Evolutionary conservation across 2,329 filamentous ascomycete genomes (phyloP).

Genomic region (Tetracladium maxilliforme): DNA sequence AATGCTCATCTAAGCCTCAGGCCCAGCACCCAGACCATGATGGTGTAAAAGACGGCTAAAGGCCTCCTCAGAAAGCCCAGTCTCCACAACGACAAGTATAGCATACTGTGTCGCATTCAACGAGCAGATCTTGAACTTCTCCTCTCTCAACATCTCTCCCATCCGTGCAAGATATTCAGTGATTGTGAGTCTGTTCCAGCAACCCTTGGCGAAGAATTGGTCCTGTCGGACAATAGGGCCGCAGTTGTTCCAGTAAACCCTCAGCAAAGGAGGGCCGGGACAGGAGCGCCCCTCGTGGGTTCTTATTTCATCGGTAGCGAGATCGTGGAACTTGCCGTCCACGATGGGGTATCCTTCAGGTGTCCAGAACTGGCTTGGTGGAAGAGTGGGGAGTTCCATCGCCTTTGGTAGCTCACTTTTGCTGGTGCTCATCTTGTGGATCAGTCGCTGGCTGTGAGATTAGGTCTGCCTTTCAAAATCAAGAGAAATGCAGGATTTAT

Average conservation of each 20-base stretch:
- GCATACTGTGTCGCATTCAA: constrained; percentile 1
- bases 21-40: too few relatives aligned
- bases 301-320: not conserved
- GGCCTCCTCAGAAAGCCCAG: constrained; percentile 1
- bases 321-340: constrained; percentile 1
- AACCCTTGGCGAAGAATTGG: constrained; percentile 1
- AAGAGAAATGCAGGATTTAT: too few relatives aligned
- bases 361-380: constrained; percentile 1
- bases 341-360: constrained; percentile 1
- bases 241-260: constrained; percentile 1
- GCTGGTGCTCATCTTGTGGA: too few relatives aligned
- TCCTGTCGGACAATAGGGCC: constrained; percentile 1
- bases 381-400: too few relatives aligned
- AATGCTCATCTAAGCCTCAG: too few relatives aligned
- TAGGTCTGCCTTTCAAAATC: too few relatives aligned
- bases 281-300: not conserved
- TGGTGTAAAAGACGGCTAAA: constrained; percentile 1
- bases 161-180: constrained; percentile 1
- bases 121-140: constrained; percentile 1
- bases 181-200: not conserved
- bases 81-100: constrained; percentile 1
- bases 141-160: constrained; percentile 1
- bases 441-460: too few relatives aligned
- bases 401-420: too few relatives aligned
- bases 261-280: constrained; percentile 1